Evolutionary conservation across 495 filamentous ascomycete species (phyloP).

Genomic region (Chlorociboria aeruginascens): DNA sequence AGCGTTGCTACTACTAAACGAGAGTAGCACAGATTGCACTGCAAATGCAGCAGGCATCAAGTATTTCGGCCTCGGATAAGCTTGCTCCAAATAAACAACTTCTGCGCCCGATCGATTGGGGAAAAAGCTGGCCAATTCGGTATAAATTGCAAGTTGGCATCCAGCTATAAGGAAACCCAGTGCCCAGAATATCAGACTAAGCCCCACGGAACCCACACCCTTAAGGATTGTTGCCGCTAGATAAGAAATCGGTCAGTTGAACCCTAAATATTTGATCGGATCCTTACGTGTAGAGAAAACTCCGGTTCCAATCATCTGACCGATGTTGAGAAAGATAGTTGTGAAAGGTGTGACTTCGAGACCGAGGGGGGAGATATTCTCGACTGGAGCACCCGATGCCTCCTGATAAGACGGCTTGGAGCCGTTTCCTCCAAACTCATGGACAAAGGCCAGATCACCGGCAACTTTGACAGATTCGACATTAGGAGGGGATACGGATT

Average conservation of each 20-base stretch:
- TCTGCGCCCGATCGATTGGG: constrained; percentile 54
- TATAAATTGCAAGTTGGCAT: constrained; percentile 39
- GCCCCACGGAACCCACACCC: constrained; percentile 46
- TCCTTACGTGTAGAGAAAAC: constrained; percentile 48
- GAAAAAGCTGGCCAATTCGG: constrained; percentile 50
- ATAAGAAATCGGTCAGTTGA: background rate
- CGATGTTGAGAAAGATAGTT: constrained; percentile 49
- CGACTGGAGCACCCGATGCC: constrained; percentile 49
- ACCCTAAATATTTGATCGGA: background rate
- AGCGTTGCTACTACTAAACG: constrained; percentile 51
- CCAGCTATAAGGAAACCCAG: constrained; percentile 43
- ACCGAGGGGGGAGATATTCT: constrained; percentile 44
- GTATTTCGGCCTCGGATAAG: constrained; percentile 47
- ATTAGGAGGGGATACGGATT: background rate
- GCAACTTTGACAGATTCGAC: constrained; percentile 1
- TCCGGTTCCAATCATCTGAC: constrained; percentile 55
- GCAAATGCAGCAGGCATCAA: constrained; percentile 51
- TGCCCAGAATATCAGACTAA: constrained; percentile 48
- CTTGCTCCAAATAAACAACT: constrained; percentile 55
- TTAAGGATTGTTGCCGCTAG: constrained; percentile 42
- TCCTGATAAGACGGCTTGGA: constrained; percentile 47
- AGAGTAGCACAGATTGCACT: constrained; percentile 44
- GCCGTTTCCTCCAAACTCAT: constrained; percentile 35
- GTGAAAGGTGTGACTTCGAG: constrained; percentile 44
- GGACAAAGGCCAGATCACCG: background rate